A percentile compares a stretch with the other conserved stretches of the same genome.
Evolutionary conservation across 441 rosid species (phyloP).

Genomic region (Populus tomentosa): DNA sequence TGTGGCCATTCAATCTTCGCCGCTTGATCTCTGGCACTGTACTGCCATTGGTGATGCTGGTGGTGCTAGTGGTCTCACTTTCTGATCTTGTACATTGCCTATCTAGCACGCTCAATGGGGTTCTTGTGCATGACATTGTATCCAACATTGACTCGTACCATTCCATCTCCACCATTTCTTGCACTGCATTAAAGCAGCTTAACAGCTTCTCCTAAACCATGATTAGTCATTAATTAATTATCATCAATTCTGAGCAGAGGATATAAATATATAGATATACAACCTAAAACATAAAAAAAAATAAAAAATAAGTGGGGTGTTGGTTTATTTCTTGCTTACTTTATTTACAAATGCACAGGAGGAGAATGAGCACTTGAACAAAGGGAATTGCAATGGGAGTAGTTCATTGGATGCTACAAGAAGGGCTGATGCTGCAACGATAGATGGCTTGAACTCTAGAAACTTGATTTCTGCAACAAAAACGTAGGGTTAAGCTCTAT

Average conservation of each 20-base stretch:
- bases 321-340: slow-evolving; percentile 24
- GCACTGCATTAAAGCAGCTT: slow-evolving; percentile 31
- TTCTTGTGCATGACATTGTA: slow-evolving; percentile 33
- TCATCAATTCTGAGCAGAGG: not conserved
- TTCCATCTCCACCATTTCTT: slow-evolving; percentile 39
- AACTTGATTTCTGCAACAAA: slow-evolving; percentile 36
- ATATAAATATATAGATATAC: not conserved
- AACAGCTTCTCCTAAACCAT: slow-evolving; percentile 34
- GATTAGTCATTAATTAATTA: not conserved
- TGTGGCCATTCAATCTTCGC: not conserved
- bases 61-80: slow-evolving; percentile 19
- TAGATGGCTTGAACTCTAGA: slow-evolving; percentile 55
- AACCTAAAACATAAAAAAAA: not conserved
- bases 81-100: slow-evolving; percentile 30
- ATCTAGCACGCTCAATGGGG: slow-evolving; percentile 44
- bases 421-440: slow-evolving; percentile 53
- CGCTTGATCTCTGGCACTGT: slow-evolving; percentile 3
- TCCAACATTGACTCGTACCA: slow-evolving; percentile 30
- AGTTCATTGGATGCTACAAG: slow-evolving; percentile 48
- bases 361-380: slow-evolving; percentile 30
- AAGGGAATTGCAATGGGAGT: slow-evolving; percentile 40
- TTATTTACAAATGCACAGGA: slow-evolving; percentile 27
- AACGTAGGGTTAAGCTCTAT: not conserved
- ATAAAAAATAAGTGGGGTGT: not conserved
- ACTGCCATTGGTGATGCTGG: not conserved